Base-by-base conservation (phyloP, 2,329 filamentous ascomycete genomes). In the Hypoxylon sp. region DNA sequence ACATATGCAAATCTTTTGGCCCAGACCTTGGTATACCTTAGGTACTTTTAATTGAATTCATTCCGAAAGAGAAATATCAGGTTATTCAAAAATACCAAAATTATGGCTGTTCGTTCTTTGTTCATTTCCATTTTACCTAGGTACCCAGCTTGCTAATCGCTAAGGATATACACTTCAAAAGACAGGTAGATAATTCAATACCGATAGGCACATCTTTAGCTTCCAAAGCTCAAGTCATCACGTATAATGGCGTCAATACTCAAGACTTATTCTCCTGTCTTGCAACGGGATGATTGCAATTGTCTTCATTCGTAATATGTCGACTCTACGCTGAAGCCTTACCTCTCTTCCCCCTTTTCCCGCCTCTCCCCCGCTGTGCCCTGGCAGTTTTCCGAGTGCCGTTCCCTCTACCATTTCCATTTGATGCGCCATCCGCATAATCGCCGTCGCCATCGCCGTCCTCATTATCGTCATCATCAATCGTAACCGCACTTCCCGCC, bases 331-430 rank as follows among this genome's bases (percentile, higher is more conserved):
- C 17, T 57, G 66, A 68, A 20, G 70, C 69, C 68, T 72, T 74
- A 1, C 66, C 47, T 50, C 71, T 73, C 66, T 73, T 76, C 7
- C 71, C 74, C 53, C 61, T 68, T n/a, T 64, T 69, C 13, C 37
- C 60, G 10, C 63, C 63, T 22, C 52, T 66, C 11, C 61, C 56
- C 53, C 53, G 62, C 55, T 57, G 54, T 52, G n/a, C 56, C n/a
- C 43, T 44, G 5, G 50, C 24, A 52, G 32, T 51, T 65, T 59
- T 68, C 56, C n/a, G 55, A 62, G 56, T 59, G 37, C 55, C 56
- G 47, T 70, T 50, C 28, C 58, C 41, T 43, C 67, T 50, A 34
- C 48, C 65, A 54, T 65, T 57, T 30, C 56, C 59, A 48, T 60
- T 68, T 19, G 52, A 49, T 4, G 59, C 56, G 15, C 62, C 64